Evolutionary conservation across 257 asterid genomes (phyloP).

Genomic region (Apocynum venetum): DNA sequence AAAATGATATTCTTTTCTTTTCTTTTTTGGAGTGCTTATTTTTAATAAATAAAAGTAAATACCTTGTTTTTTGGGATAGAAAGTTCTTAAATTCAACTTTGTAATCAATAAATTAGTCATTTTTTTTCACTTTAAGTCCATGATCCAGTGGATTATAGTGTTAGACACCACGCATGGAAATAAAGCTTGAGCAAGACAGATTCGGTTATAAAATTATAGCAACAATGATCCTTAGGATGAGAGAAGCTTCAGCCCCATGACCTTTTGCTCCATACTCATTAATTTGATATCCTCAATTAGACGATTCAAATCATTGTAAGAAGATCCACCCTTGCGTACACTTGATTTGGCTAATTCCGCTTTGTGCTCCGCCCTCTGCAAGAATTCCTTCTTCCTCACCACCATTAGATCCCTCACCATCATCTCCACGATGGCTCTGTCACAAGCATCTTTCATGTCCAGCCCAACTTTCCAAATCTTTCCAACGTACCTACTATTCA

Average conservation of each 20-base stretch:
- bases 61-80: no score
- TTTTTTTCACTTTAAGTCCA: no score
- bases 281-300: slow-evolving; percentile 40
- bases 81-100: no score
- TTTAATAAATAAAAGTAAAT: no score
- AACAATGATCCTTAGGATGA: not conserved
- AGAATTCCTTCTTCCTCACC: slow-evolving; percentile 38
- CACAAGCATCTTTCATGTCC: slow-evolving; percentile 69
- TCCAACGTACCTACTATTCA: slow-evolving; percentile 51
- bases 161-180: no score
- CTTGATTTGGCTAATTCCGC: slow-evolving; percentile 35
- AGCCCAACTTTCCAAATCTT: slow-evolving; percentile 53
- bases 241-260: not conserved
- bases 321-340: slow-evolving; percentile 49
- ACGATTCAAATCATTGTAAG: slow-evolving; percentile 33
- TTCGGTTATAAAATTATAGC: no score
- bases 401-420: slow-evolving; percentile 45
- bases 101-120: no score
- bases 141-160: no score
- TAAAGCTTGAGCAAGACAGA: no score
- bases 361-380: slow-evolving; percentile 32
- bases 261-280: not conserved
- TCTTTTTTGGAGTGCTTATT: no score
- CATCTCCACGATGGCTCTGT: slow-evolving; percentile 39
- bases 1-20: no score